Base-by-base conservation (phyloP, 75 land plant genomes). In the Selaginella tamariscina region DNA sequence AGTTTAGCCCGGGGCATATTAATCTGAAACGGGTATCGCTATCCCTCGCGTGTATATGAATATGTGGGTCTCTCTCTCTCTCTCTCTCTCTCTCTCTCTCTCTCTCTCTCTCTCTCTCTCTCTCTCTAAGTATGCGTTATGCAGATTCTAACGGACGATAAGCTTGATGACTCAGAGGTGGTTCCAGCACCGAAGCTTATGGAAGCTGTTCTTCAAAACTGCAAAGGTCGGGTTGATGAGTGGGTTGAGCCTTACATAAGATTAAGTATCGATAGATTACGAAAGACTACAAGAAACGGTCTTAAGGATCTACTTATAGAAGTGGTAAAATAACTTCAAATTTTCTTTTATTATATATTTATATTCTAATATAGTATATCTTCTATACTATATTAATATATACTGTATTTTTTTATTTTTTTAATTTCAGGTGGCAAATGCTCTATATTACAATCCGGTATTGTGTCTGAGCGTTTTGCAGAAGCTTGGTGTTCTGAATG, bases 141-240 rank as follows among this genome's bases (percentile, higher is more conserved):
- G 49, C 78, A 94, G 98, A 75, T 87, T 20, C 82, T 94, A 86
- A 55, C 84, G 20, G 96, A 95, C 66, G 81, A 82, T 28, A 90
- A 84, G 69, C 65, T 95, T 63, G 96, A 87, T 54, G 99, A 95
- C 69, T 29, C 66, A 49, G 99, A 95, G 68, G 90, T 95, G 68
- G 87, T 87, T 72, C 83, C 99, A 23, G 99, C 99, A 33, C 99
- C 99, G 30, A 95, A 95, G 82, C 88, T 95, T 33, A 85, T 95
- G 65, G 81, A 90, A 76, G 96, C 89, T 33, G 88, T 95, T 24
- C 77, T 95, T 27, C 99, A 95, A 56, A 95, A 95, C 67, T 95
- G 99, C 66, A 85, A 76, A 72, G 99, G 97, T 23, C 83, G 82
- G 72, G 99, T 90, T 28, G 96, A 95, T 68, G 84, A 90, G 13